A percentile compares a stretch with the other conserved stretches of the same genome.
Evolutionary conservation across 768 basidiomycete species (phyloP).

Genomic region (Russula lepida): DNA sequence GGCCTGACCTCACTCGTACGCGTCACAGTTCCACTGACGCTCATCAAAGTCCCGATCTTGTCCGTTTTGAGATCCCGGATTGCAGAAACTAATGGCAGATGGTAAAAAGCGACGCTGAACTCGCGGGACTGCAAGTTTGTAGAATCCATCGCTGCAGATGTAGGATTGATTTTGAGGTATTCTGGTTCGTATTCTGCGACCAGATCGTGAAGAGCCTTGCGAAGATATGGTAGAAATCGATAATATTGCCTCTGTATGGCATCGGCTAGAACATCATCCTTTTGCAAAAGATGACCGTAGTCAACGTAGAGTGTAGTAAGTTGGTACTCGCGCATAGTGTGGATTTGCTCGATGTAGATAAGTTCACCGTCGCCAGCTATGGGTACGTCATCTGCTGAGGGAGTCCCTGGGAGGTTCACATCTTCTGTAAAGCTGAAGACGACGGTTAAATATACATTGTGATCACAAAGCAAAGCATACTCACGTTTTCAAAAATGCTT

Average conservation of each 20-base stretch:
- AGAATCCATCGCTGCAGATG: slow-evolving; percentile 78
- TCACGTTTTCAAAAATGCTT: slow-evolving; percentile 84
- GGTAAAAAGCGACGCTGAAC: slow-evolving; percentile 93
- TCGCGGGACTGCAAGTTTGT: slow-evolving; percentile 86
- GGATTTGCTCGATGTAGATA: slow-evolving; percentile 88
- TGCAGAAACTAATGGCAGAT: slow-evolving; percentile 86
- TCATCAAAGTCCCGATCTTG: slow-evolving; percentile 88
- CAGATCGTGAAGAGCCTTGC: slow-evolving; percentile 83
- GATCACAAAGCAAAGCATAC: not conserved
- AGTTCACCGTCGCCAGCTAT: slow-evolving; percentile 52
- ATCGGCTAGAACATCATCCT: slow-evolving; percentile 88
- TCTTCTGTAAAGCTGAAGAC: slow-evolving; percentile 73
- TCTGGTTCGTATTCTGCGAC: slow-evolving; percentile 86
- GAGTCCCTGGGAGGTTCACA: slow-evolving; percentile 70
- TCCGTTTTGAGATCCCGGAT: slow-evolving; percentile 91
- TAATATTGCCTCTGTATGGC: slow-evolving; percentile 95
- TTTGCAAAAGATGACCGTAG: slow-evolving; percentile 80
- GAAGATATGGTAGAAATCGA: slow-evolving; percentile 90
- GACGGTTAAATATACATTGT: slow-evolving; percentile 11
- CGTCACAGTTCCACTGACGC: slow-evolving; percentile 95
- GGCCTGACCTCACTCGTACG: slow-evolving; percentile 96
- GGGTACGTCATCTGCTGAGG: slow-evolving; percentile 58
- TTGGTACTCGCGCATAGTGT: slow-evolving; percentile 90
- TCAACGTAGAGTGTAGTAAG: slow-evolving; percentile 96
- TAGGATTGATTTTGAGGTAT: slow-evolving; percentile 91